Evolutionary conservation across 2,329 filamentous ascomycete genomes (phyloP).

Genomic region (Chaetomium sp.): DNA sequence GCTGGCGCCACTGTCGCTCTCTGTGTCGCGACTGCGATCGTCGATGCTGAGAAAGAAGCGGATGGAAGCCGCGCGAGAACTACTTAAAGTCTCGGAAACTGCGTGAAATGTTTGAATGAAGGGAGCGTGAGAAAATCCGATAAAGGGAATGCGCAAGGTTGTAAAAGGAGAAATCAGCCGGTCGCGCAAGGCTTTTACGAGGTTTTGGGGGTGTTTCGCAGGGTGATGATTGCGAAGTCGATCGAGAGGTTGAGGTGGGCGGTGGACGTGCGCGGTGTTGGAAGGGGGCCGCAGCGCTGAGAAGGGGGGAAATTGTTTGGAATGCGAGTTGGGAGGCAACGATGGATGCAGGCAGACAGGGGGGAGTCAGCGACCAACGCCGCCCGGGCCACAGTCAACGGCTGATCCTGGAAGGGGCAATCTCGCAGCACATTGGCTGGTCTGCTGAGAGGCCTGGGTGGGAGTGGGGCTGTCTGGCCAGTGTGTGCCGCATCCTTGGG

Average conservation of each 20-base stretch:
- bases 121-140: conserved; percentile 39
- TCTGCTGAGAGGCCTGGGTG: conserved; percentile 14
- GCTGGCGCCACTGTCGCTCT: conserved; percentile 30
- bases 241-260: conserved; percentile 32
- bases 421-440: conserved; percentile 27
- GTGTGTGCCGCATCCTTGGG: background rate
- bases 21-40: conserved; percentile 27
- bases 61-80: conserved; percentile 46
- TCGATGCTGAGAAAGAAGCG: conserved; percentile 16
- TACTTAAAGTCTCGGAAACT: conserved; percentile 48
- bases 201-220: conserved; percentile 30
- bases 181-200: conserved; percentile 31
- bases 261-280: conserved; percentile 33
- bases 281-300: conserved; percentile 31
- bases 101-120: conserved; percentile 30
- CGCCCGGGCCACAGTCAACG: conserved; percentile 30
- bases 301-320: conserved; percentile 37
- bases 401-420: conserved; percentile 25
- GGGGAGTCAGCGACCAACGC: conserved; percentile 28
- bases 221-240: conserved; percentile 35
- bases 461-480: conserved; percentile 21
- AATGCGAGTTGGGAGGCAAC: conserved; percentile 34
- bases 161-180: conserved; percentile 28
- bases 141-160: conserved; percentile 41
- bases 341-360: conserved; percentile 30